Percentiles rank a stretch among this genome's conserved stretches.
phyloP scores from a whole-genome alignment of 345 rosid genomes.

The Iberis pinnata region DNA sequence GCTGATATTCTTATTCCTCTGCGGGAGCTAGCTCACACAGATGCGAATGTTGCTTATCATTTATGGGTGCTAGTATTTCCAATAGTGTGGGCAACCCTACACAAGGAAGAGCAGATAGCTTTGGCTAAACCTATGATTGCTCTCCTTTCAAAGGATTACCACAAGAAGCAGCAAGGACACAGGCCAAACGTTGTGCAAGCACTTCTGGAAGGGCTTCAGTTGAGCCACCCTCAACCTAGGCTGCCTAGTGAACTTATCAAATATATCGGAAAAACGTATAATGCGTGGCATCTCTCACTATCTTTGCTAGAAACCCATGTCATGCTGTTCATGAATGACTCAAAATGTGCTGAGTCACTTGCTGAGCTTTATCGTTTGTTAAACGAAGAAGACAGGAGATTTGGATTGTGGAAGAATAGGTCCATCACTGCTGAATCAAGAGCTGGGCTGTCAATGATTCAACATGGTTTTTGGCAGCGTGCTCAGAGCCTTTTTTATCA shows the following conservation, averaged over 20 bases:
- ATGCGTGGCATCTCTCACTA: conserved; percentile 94
- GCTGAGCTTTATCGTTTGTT: conserved; percentile 91
- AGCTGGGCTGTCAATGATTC: conserved; percentile 94
- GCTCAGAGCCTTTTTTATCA: conserved; percentile 90
- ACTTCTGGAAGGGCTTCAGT: conserved; percentile 88
- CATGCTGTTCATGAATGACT: conserved; percentile 74
- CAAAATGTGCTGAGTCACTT: conserved; percentile 87
- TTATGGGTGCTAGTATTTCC: conserved; percentile 97
- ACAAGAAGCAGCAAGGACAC: conserved; percentile 85
- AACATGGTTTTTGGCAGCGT: conserved; percentile 97
- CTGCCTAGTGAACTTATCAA: conserved; percentile 97
- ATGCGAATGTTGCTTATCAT: conserved; percentile 92
- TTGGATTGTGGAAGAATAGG: conserved; percentile 94
- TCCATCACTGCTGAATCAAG: conserved; percentile 82
- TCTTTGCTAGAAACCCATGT: conserved; percentile 92
- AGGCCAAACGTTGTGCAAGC: conserved; percentile 99
- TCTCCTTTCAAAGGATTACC: conserved; percentile 83
- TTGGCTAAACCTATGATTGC: conserved; percentile 86
- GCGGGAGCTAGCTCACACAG: conserved; percentile 87
- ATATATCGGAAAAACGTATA: conserved; percentile 92
- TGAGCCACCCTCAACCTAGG: conserved; percentile 99
- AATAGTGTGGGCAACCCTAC: conserved; percentile 88
- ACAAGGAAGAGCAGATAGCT: conserved; percentile 72
- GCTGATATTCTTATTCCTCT: conserved; percentile 79
- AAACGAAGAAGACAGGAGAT: conserved; percentile 97